These are phyloP conservation scores for Kwoniella botswanensis DNA, from an alignment of 768 basidiomycete species.

Conservation along the genomic window DNA sequence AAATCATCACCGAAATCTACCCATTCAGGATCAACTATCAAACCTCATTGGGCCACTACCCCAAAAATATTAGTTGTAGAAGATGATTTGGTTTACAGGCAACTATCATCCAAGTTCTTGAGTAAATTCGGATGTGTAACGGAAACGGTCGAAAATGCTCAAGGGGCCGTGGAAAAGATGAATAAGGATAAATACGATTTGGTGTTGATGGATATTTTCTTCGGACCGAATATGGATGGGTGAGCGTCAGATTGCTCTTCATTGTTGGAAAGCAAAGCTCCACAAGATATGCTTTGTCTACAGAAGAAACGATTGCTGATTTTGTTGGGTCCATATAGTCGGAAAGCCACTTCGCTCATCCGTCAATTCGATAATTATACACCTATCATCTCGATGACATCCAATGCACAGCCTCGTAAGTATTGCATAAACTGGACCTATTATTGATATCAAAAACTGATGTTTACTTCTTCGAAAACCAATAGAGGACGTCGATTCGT, in stretches of 20 bases:
- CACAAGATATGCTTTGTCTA: not conserved
- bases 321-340: conserved; percentile 18
- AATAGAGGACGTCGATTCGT: conserved; percentile 53
- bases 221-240: conserved; percentile 62
- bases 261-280: too few species aligned
- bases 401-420: conserved; percentile 88
- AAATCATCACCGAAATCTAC: not conserved
- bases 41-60: conserved; percentile 57
- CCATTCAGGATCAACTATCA: conserved; percentile 1
- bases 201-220: conserved; percentile 97
- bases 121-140: conserved; percentile 94
- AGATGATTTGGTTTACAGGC: conserved; percentile 89
- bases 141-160: conserved; percentile 92
- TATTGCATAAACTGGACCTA: not conserved
- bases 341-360: conserved; percentile 81
- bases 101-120: conserved; percentile 87
- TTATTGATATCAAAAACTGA: not conserved
- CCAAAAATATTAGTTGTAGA: conserved; percentile 92
- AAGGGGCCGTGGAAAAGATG: conserved; percentile 93
- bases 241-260: conserved; percentile 24
- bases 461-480: not conserved
- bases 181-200: conserved; percentile 94
- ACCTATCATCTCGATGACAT: conserved; percentile 98
- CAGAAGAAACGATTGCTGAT: conserved; percentile 59
- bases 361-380: conserved; percentile 93